A percentile compares a stretch with the other conserved stretches of the same genome.
Evolutionary conservation across 1,284 basidiomycete species (phyloP).

Genomic region (Tylopilus sp.): DNA sequence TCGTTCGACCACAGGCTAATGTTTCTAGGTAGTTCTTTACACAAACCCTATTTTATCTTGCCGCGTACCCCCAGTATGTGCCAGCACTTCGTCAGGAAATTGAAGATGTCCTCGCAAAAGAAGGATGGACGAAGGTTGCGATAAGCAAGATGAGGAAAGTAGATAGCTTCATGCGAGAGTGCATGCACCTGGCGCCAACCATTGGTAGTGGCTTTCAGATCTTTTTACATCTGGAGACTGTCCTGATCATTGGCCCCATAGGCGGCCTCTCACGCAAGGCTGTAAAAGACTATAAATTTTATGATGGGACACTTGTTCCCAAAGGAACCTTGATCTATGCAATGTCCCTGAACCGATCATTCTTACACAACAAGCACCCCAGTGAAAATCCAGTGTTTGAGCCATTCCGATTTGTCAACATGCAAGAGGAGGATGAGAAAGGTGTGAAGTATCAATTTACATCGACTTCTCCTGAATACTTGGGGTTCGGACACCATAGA

Average conservation of each 20-base stretch:
- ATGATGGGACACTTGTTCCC: conserved; percentile 55
- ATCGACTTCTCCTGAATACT: conserved; percentile 21
- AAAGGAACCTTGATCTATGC: conserved; percentile 44
- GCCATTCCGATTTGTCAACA: conserved; percentile 45
- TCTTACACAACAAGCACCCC: conserved; percentile 38
- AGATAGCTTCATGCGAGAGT: conserved; percentile 62
- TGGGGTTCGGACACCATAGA: conserved; percentile 31
- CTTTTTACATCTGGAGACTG: no score
- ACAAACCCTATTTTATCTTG: conserved; percentile 40
- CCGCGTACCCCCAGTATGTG: conserved; percentile 50
- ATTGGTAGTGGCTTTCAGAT: conserved; percentile 24
- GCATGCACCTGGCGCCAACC: conserved; percentile 45
- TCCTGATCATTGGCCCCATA: conserved; percentile 17
- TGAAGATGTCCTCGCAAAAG: conserved; percentile 44
- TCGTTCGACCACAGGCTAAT: no score
- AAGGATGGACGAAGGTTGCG: conserved; percentile 58
- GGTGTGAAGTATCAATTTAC: conserved; percentile 30
- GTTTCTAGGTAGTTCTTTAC: no score
- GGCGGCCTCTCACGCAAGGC: conserved; percentile 47
- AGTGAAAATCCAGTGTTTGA: conserved; percentile 45
- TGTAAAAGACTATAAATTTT: conserved; percentile 50
- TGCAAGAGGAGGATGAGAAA: conserved; percentile 24
- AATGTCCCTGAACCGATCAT: conserved; percentile 19
- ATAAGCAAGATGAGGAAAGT: conserved; percentile 54
- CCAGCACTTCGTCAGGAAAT: conserved; percentile 56